Percentiles rank a stretch among this genome's conserved stretches.
Evolutionary conservation across 2,329 filamentous ascomycete species (phyloP).

Genomic region (Ilyonectria sp.): DNA sequence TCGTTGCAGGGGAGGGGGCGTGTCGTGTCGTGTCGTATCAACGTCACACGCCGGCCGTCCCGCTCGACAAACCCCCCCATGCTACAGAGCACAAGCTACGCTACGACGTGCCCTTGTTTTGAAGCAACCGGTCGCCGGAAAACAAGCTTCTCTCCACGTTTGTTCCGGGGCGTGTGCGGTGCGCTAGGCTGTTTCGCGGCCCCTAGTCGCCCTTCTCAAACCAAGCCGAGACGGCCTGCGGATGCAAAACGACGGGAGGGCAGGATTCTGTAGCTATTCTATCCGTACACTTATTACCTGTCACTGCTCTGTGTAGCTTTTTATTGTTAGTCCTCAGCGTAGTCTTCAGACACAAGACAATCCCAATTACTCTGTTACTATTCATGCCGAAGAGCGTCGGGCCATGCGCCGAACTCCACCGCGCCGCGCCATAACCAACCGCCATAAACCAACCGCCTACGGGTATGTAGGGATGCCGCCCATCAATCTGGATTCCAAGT

Average conservation of each 20-base stretch:
- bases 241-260: not conserved
- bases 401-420: not conserved
- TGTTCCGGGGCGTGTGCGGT: slow-evolving; percentile 10
- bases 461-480: too few species aligned
- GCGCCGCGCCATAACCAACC: too few species aligned
- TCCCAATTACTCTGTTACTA: not conserved
- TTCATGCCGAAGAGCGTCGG: not conserved
- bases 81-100: not conserved
- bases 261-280: not conserved
- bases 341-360: too few species aligned
- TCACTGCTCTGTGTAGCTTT: not conserved
- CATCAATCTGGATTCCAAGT: too few species aligned
- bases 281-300: not conserved
- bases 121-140: not conserved
- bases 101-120: too few species aligned
- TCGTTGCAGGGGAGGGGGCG: too few species aligned
- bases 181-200: not conserved
- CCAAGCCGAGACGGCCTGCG: not conserved
- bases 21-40: too few species aligned
- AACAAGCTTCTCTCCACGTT: slow-evolving; percentile 37
- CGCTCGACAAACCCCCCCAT: not conserved
- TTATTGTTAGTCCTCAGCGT: too few species aligned
- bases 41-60: too few species aligned
- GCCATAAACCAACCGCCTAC: too few species aligned
- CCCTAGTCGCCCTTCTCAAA: not conserved